A percentile compares a stretch with the other conserved stretches of the same genome.
These are phyloP conservation scores for Hericium rajendrae DNA, from an alignment of 768 basidiomycete species.

Conservation along the genomic window DNA sequence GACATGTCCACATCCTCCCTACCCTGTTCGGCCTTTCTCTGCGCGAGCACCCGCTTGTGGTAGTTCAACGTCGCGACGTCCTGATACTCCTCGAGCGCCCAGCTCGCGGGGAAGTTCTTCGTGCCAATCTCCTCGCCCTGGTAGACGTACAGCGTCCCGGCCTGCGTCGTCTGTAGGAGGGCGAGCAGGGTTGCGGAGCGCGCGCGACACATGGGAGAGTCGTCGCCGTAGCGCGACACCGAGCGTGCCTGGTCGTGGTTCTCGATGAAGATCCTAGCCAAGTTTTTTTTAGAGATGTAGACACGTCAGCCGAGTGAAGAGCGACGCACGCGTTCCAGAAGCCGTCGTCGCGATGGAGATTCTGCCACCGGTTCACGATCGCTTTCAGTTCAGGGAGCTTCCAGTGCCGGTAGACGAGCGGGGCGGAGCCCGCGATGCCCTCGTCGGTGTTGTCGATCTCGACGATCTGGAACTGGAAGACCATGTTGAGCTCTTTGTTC, in stretches of 20 bases:
- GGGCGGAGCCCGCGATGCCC: slow-evolving; percentile 21
- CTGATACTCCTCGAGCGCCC: slow-evolving; percentile 67
- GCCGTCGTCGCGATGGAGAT: slow-evolving; percentile 42
- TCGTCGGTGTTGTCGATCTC: slow-evolving; percentile 39
- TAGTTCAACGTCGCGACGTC: slow-evolving; percentile 56
- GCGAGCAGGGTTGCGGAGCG: slow-evolving; percentile 57
- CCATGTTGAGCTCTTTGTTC: slow-evolving; percentile 56
- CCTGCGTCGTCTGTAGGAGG: slow-evolving; percentile 48
- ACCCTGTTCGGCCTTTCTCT: slow-evolving; percentile 24
- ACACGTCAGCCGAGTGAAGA: too few relatives aligned
- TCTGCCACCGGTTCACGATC: slow-evolving; percentile 41
- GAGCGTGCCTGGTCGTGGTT: slow-evolving; percentile 62
- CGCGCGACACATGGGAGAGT: slow-evolving; percentile 43
- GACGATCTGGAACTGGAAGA: slow-evolving; percentile 57
- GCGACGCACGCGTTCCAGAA: slow-evolving; percentile 56
- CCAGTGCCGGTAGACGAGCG: slow-evolving; percentile 39
- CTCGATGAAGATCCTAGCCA: slow-evolving; percentile 60
- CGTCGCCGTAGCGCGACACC: slow-evolving; percentile 60
- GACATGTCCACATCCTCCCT: slow-evolving; percentile 45
- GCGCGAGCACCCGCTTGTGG: slow-evolving; percentile 37
- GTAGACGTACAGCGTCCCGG: slow-evolving; percentile 63
- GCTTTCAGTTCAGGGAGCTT: slow-evolving; percentile 42
- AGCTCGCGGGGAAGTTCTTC: slow-evolving; percentile 49
- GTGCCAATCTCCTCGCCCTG: slow-evolving; percentile 70
- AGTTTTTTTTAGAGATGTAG: slow-evolving; percentile 1